Base-by-base conservation (phyloP, 805 yeast species). In the Schizosaccharomyces octosporus region DNA sequence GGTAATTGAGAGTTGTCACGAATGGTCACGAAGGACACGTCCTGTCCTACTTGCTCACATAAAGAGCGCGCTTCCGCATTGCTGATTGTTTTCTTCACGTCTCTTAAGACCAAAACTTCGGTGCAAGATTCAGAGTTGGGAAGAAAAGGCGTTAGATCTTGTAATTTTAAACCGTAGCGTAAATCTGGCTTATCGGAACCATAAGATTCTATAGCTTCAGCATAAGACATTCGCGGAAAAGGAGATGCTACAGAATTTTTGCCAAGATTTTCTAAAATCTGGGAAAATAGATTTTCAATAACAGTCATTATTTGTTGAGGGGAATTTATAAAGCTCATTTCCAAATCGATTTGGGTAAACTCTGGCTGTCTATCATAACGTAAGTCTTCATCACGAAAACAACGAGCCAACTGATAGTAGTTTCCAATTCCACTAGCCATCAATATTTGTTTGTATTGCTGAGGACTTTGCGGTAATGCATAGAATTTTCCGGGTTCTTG, bases 391-490 rank as follows among this genome's bases (percentile, higher is more conserved):
- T 93, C 98, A 65, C 99, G 77, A 70, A 93, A 93, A 70, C 99
- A 93, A 67, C 80, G 82, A 3, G 98, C 97, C 48, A 93, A 75
- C 72, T 93, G 98, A 71, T 80, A 93, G 71, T 93, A 93, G 59
- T 80, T 77, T 61, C 84, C 78, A 48, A 93, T 80, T 0, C 98
- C 98, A 51, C 95, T 83, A 0, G 97, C 95, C 88, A 93, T 93
- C 42, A 93, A 74, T 51, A 93, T 74, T 71, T 93, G 98, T 69
- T 93, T 93, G 69, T 90, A 93, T 69, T 93, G 98, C 69, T 93
- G 99, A 0, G 98, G 99, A 17, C 96, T 87, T 70, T 93, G 99
- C 0, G 97, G 97, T 36, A 93, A 75, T 0, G 98, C 97, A 70
- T 90, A 93, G 42, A 64, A 61, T 70, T 85, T 84, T 21, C 75